Evolutionary conservation across 257 asterid genomes (phyloP).

Genomic region (Scutellaria minor): DNA sequence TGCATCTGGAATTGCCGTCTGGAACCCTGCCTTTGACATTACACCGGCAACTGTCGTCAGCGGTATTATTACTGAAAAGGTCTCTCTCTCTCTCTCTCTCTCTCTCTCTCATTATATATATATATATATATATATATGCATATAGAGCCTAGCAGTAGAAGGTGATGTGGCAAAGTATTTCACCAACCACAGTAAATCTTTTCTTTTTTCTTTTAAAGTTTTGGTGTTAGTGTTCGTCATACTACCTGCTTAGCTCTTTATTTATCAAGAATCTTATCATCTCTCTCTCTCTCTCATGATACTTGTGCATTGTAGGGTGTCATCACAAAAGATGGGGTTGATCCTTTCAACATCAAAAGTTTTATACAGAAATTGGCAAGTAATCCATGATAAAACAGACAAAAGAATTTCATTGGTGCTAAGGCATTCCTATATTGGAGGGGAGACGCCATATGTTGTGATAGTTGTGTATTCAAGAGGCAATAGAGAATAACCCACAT

Average conservation of each 20-base stretch:
- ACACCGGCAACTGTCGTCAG: constrained; percentile 82
- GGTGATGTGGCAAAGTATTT: neutral
- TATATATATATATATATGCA: neutral
- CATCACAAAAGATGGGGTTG: constrained; percentile 64
- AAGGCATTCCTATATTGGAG: neutral
- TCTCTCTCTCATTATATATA: neutral
- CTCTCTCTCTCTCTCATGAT: neutral
- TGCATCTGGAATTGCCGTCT: constrained; percentile 90
- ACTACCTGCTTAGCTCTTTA: neutral
- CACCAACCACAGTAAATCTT: neutral
- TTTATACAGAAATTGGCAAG: constrained; percentile 41
- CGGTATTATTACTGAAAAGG: constrained; percentile 91
- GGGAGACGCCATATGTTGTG: neutral
- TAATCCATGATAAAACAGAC: constrained; percentile 20
- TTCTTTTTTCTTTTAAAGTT: neutral
- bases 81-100: constrained; percentile 31
- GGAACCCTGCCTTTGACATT: constrained; percentile 98
- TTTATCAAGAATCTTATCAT: neutral
- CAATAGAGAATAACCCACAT: constrained; percentile 12
- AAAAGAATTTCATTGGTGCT: neutral
- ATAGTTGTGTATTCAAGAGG: constrained; percentile 13
- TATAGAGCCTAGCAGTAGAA: neutral
- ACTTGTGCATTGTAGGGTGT: constrained; percentile 61
- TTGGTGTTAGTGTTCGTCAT: neutral
- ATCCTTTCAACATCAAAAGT: constrained; percentile 64